phyloP scores from a whole-genome alignment of 352 stramenopile genomes.

The Globisporangium mamillatum region DNA sequence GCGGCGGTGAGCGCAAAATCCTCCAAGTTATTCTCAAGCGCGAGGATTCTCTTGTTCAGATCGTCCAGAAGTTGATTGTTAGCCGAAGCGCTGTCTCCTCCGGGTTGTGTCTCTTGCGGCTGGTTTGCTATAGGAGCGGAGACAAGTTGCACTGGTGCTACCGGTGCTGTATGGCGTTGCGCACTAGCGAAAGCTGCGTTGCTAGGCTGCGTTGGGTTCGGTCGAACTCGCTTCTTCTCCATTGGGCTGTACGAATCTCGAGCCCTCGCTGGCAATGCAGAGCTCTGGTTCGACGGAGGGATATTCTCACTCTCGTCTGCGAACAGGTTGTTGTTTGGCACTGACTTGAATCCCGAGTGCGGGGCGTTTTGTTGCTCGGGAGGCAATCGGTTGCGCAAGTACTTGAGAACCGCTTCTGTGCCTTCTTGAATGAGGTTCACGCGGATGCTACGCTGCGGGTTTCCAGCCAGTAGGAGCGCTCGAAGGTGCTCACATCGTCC shows the following conservation, averaged over 20 bases:
- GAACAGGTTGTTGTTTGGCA: background rate
- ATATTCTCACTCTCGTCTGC: conserved; percentile 13
- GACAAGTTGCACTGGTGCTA: background rate
- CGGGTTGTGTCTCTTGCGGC: background rate
- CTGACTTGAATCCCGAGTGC: background rate
- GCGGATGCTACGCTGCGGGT: conserved; percentile 75
- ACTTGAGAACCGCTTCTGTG: conserved; percentile 71
- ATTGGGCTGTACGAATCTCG: conserved; percentile 14
- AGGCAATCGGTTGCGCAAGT: conserved; percentile 59
- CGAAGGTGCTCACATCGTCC: conserved; percentile 53
- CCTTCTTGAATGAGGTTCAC: conserved; percentile 62
- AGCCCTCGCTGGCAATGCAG: background rate
- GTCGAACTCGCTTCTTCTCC: conserved; percentile 31
- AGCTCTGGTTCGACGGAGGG: conserved; percentile 22
- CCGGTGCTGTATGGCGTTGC: background rate
- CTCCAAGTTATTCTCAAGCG: conserved; percentile 56
- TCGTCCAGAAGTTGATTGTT: conserved; percentile 30
- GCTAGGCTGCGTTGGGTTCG: conserved; percentile 21
- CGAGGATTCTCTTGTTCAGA: conserved; percentile 41
- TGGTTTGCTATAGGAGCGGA: conserved; percentile 11
- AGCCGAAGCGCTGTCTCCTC: background rate
- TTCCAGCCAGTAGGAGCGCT: conserved; percentile 62
- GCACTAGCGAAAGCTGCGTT: background rate
- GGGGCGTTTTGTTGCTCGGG: conserved; percentile 20
- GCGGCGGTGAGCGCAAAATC: conserved; percentile 65